phyloP scores from a whole-genome alignment of 805 yeast genomes.

The Clavispora vitiphila region DNA sequence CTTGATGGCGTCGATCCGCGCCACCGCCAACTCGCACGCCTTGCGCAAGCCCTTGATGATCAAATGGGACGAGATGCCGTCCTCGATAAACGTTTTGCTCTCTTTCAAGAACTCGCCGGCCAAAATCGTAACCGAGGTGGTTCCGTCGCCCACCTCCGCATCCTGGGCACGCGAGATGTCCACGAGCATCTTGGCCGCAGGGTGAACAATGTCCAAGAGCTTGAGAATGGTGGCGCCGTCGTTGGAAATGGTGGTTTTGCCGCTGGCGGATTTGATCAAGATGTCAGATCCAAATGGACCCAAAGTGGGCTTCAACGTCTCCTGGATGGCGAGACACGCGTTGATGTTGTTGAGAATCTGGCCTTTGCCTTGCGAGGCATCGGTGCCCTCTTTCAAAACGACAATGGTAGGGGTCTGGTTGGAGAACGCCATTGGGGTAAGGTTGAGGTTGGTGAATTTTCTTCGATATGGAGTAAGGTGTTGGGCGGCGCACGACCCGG shows the following conservation, averaged over 20 bases:
- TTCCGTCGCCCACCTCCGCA: conserved; percentile 98
- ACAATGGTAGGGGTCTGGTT: conserved; percentile 97
- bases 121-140: conserved; percentile 89
- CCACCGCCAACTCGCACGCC: conserved; percentile 75
- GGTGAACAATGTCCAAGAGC: conserved; percentile 91
- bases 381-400: conserved; percentile 97
- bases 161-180: conserved; percentile 95
- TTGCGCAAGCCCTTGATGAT: conserved; percentile 82
- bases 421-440: conserved; percentile 66
- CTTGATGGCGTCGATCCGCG: conserved; percentile 67
- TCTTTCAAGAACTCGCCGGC: conserved; percentile 95
- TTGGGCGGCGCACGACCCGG: background rate
- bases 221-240: conserved; percentile 97
- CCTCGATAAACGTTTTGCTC: conserved; percentile 86
- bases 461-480: background rate
- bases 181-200: conserved; percentile 95
- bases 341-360: conserved; percentile 93
- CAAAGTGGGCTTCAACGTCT: conserved; percentile 86
- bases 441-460: background rate
- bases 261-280: conserved; percentile 75
- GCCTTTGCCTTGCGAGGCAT: conserved; percentile 93
- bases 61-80: conserved; percentile 88
- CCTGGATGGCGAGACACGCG: conserved; percentile 96
- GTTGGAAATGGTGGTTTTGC: conserved; percentile 91
- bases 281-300: conserved; percentile 98